These are phyloP conservation scores for Phytophthora tubulina DNA, from an alignment of 352 stramenopile species.

Conservation along the genomic window DNA sequence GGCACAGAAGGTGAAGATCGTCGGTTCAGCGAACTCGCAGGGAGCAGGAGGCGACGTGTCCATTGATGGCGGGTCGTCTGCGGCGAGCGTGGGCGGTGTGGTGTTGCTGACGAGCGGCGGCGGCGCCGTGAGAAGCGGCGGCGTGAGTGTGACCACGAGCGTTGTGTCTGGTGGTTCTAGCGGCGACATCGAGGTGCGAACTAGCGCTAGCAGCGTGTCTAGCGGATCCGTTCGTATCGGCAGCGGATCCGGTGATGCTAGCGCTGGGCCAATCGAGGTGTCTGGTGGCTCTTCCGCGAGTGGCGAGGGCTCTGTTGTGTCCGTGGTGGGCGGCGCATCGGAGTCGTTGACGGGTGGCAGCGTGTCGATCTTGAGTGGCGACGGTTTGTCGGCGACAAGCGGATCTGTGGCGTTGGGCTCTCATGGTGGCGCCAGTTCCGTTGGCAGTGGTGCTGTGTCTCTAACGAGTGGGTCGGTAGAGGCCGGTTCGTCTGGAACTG, in stretches of 20 bases:
- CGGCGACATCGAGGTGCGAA: conserved; percentile 24
- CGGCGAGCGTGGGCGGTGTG: conserved; percentile 22
- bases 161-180: conserved; percentile 21
- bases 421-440: not conserved
- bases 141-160: conserved; percentile 28
- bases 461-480: conserved; percentile 26
- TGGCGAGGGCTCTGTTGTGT: conserved; percentile 32
- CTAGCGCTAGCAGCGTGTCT: conserved; percentile 27
- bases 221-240: conserved; percentile 30
- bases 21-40: conserved; percentile 33
- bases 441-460: conserved; percentile 17
- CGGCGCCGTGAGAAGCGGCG: conserved; percentile 28
- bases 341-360: conserved; percentile 30
- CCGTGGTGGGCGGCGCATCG: conserved; percentile 32
- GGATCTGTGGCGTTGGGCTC: conserved; percentile 27
- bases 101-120: conserved; percentile 28
- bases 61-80: conserved; percentile 34
- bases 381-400: conserved; percentile 17
- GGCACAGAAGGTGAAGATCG: conserved; percentile 32
- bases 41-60: conserved; percentile 37
- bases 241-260: conserved; percentile 29
- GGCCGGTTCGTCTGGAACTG: conserved; percentile 26
- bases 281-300: conserved; percentile 37
- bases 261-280: conserved; percentile 34
- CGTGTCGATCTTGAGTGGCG: conserved; percentile 27